Evolutionary conservation across 768 basidiomycete species (phyloP).

Genomic region (Amyloporia xantha): DNA sequence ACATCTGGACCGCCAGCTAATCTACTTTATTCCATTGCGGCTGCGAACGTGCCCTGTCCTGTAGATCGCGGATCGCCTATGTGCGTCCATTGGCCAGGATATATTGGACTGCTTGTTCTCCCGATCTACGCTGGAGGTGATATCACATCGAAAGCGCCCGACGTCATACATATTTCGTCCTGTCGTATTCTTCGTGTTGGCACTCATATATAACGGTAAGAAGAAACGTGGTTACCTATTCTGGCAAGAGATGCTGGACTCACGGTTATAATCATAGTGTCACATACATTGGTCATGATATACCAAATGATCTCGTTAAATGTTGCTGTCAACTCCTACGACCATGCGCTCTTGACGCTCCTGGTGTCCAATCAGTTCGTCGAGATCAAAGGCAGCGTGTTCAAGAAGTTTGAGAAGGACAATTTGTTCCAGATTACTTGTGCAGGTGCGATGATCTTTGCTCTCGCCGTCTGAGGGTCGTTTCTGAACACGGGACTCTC

Average conservation of each 20-base stretch:
- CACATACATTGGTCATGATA: slow-evolving; percentile 90
- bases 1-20: too few species aligned
- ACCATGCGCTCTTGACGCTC: slow-evolving; percentile 89
- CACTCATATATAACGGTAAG: slow-evolving; percentile 77
- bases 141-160: slow-evolving; percentile 56
- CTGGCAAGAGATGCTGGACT: neutral
- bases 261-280: slow-evolving; percentile 40
- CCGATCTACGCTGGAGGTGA: slow-evolving; percentile 73
- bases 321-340: slow-evolving; percentile 97
- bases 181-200: slow-evolving; percentile 76
- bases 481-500: too few species aligned
- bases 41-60: neutral
- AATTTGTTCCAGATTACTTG: slow-evolving; percentile 98
- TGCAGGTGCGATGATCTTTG: slow-evolving; percentile 74
- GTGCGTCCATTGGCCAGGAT: slow-evolving; percentile 96
- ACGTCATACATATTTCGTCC: slow-evolving; percentile 69
- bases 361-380: slow-evolving; percentile 98
- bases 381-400: slow-evolving; percentile 98
- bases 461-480: too few species aligned
- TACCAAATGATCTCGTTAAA: slow-evolving; percentile 94
- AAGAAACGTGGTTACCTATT: too few species aligned
- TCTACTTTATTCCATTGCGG: neutral
- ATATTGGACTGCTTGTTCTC: slow-evolving; percentile 96
- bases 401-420: slow-evolving; percentile 99
- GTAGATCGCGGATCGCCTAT: slow-evolving; percentile 91